Evolutionary conservation across 768 basidiomycete genomes (phyloP), one percentile per base, ranked within the genome.

Genomic region (Rhizopogon roseolus): DNA sequence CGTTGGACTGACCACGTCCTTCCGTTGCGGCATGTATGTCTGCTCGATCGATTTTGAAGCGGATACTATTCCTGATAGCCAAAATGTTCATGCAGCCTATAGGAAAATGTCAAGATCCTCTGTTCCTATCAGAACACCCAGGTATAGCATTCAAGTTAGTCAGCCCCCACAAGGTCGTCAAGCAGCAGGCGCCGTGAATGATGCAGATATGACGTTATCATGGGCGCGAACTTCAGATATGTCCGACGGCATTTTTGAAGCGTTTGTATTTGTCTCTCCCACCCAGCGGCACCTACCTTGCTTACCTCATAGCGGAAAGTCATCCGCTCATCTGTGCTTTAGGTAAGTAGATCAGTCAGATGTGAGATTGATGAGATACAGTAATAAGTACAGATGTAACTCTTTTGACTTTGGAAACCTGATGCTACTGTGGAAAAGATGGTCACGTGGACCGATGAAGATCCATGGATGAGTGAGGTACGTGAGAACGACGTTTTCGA

Each of bases 401-500:
- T 48, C 34, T 36, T 32, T 48, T 36, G 22, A 36, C 5, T 10
- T 5, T 25, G 17, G 32, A 34, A 34, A 46, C 19, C 45, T 46
- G 22, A 22, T 22, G 22, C 22, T 22, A 22, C 22, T 1, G 22
- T 22, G 22, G 22, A 22, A 22, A 19, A 14, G 14, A 36, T 16
- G 19, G 32, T 34, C 7, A 22, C 14, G 34, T 22, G 8, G 19
- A 14, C 66, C 54, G 68, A n/a, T 57, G 59, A 49, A 63, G 41
- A 56, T 64, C 57, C 10, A 25, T 58, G 22, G 62, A 64, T 11
- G 67, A 67, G 9, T 56, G 58, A 6, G 62, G 57, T 17, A 57
- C 40, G 16, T 64, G 64, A 11, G 52, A 10, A 49, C 55, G 67
- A 54, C 61, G 67, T 58, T 75, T 74, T 51, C 69, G 73, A 42